A percentile compares a stretch with the other conserved stretches of the same genome.
Conservation (phyloP, 106 monocot species). For the Allium cepa region DNA sequence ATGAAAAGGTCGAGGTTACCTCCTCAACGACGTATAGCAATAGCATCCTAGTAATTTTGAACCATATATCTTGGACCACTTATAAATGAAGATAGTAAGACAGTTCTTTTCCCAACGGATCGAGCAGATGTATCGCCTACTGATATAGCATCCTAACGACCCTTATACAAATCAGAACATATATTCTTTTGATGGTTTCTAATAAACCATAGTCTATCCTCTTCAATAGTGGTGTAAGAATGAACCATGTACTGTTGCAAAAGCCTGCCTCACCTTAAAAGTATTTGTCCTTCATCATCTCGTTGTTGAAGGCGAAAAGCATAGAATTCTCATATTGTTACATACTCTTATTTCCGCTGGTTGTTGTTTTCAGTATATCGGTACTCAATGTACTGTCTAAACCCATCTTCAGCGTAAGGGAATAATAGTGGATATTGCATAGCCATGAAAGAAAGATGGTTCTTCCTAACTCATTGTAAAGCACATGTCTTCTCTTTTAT, state of each 20-base stretch:
- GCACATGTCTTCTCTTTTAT: neutral
- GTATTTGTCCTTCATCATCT: neutral
- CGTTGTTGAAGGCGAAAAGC: constrained; percentile 2
- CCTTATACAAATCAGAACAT: neutral
- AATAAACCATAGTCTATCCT: neutral
- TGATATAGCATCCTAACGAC: neutral
- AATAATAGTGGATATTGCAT: constrained; percentile 15
- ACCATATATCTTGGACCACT: constrained; percentile 13
- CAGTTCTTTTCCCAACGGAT: neutral
- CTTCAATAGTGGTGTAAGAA: constrained; percentile 1
- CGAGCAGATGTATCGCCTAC: neutral
- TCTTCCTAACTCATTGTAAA: neutral
- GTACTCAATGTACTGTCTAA: neutral
- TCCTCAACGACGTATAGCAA: neutral
- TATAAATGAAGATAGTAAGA: constrained; percentile 9
- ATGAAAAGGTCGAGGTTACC: constrained; percentile 7
- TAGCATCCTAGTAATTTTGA: constrained; percentile 18
- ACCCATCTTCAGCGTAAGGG: constrained; percentile 9
- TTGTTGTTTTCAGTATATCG: neutral
- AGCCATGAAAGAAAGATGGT: neutral
- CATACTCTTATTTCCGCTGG: neutral
- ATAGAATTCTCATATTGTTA: constrained; percentile 3
- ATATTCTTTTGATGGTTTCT: constrained; percentile 1
- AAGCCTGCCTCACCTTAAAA: neutral
- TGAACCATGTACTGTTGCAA: constrained; percentile 9